Evolutionary conservation across 1,284 basidiomycete species (phyloP), one percentile per base, ranked within the genome.

Genomic region (Athelia sp.): DNA sequence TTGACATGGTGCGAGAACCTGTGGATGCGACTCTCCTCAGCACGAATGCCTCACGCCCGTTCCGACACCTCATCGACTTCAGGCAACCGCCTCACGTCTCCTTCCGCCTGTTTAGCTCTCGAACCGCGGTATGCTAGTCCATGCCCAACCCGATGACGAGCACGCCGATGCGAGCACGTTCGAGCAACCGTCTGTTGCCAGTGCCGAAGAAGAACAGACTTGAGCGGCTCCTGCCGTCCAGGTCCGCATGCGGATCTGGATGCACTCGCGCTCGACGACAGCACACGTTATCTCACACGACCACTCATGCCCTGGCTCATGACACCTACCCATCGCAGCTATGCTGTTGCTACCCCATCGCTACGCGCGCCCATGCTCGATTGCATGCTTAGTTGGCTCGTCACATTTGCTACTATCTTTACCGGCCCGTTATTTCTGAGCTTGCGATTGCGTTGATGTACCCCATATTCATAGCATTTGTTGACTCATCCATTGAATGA

Each of bases 401-500:
- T 40, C 36, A 17, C n/a, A n/a, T 40, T 40, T 21, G 36, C 36
- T 40, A 40, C 36, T 40, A 40, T 38, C 52, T 48, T 51, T 47
- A 55, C 50, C 26, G 36, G 31, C 36, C 54, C 43, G 57, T 54
- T 58, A 54, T 56, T 58, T 54, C 52, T 61, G 59, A 61, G 62
- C 62, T 62, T 62, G 62, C 15, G 6, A n/a, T 40, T n/a, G 36
- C 36, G 6, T 40, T 40, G 19, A n/a, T 40, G 15, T n/a, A 40
- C n/a, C 36, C 15, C n/a, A 34, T n/a, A 40, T 9, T 40, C 15
- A n/a, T 40, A 40, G 36, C 36, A 17, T 64, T 63, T 65, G 65
- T 64, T 58, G 64, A 66, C 63, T 62, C 66, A n/a, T n/a, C n/a
- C n/a, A 66, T 64, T 64, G 64, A 68, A 69, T 66, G 66, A 64